A percentile compares a stretch with the other conserved stretches of the same genome.
Conservation (phyloP, 495 filamentous ascomycete species). For the Annulohypoxylon stygium region DNA sequence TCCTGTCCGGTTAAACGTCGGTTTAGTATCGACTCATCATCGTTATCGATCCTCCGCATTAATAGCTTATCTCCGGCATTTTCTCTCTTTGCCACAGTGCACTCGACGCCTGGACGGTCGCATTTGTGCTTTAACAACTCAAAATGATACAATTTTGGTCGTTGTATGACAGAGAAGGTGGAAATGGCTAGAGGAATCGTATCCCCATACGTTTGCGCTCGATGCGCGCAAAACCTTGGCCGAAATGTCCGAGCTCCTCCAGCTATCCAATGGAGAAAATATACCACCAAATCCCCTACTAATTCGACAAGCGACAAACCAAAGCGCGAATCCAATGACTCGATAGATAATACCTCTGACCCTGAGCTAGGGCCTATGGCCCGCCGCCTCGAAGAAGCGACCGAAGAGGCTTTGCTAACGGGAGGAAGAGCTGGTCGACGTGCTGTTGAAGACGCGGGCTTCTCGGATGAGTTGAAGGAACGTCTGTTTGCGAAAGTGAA, state of each 20-base stretch:
- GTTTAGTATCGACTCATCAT: background rate
- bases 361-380: slow-evolving; percentile 73
- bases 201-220: slow-evolving; percentile 44
- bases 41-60: slow-evolving; percentile 1
- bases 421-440: slow-evolving; percentile 77
- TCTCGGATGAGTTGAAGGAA: slow-evolving; percentile 85
- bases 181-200: slow-evolving; percentile 41
- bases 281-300: slow-evolving; percentile 30
- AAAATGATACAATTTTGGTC: slow-evolving; percentile 25
- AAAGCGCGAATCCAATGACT: slow-evolving; percentile 4
- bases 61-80: slow-evolving; percentile 37
- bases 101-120: background rate
- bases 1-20: background rate
- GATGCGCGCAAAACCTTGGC: slow-evolving; percentile 36
- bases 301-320: background rate
- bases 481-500: slow-evolving; percentile 80
- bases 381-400: slow-evolving; percentile 79
- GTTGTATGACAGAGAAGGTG: slow-evolving; percentile 1
- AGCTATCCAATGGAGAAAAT: slow-evolving; percentile 23
- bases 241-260: slow-evolving; percentile 14
- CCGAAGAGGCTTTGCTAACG: slow-evolving; percentile 79
- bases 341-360: slow-evolving; percentile 2
- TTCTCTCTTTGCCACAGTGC: slow-evolving; percentile 24
- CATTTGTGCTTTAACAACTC: slow-evolving; percentile 9
- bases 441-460: slow-evolving; percentile 86